Conservation (phyloP, 148 eudicot genomes). For the Camellia sinensis region DNA sequence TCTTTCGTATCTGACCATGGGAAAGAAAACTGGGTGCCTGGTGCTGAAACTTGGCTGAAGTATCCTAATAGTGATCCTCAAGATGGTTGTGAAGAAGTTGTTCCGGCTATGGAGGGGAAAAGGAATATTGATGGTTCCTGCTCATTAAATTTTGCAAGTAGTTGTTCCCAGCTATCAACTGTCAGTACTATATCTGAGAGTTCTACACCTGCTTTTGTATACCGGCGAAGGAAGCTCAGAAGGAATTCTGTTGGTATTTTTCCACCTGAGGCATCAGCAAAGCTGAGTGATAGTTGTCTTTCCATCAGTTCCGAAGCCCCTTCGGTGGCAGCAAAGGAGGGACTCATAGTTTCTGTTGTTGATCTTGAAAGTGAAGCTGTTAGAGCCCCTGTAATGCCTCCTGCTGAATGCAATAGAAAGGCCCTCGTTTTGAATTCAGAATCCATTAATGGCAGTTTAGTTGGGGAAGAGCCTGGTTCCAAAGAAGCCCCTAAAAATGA, state of each 20-base stretch:
- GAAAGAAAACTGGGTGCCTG: slow-evolving; percentile 20
- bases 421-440: slow-evolving; percentile 29
- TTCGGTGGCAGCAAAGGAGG: slow-evolving; percentile 25
- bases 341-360: slow-evolving; percentile 19
- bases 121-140: slow-evolving; percentile 19
- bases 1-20: slow-evolving; percentile 15
- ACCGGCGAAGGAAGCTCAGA: slow-evolving; percentile 51
- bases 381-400: slow-evolving; percentile 29
- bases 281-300: slow-evolving; percentile 35
- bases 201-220: slow-evolving; percentile 50
- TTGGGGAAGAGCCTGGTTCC: slow-evolving; percentile 32
- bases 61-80: slow-evolving; percentile 25
- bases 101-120: slow-evolving; percentile 25
- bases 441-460: slow-evolving; percentile 34
- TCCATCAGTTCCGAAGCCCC: slow-evolving; percentile 48
- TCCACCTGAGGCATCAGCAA: slow-evolving; percentile 24
- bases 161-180: slow-evolving; percentile 49
- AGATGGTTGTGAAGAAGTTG: slow-evolving; percentile 21
- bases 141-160: slow-evolving; percentile 33
- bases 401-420: slow-evolving; percentile 23
- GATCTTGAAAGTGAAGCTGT: slow-evolving; percentile 28
- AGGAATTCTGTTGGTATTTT: slow-evolving; percentile 28
- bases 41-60: slow-evolving; percentile 36
- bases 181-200: slow-evolving; percentile 37
- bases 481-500: slow-evolving; percentile 35